Conservation (phyloP, 352 stramenopile species). For the Pythium oligandrum region DNA sequence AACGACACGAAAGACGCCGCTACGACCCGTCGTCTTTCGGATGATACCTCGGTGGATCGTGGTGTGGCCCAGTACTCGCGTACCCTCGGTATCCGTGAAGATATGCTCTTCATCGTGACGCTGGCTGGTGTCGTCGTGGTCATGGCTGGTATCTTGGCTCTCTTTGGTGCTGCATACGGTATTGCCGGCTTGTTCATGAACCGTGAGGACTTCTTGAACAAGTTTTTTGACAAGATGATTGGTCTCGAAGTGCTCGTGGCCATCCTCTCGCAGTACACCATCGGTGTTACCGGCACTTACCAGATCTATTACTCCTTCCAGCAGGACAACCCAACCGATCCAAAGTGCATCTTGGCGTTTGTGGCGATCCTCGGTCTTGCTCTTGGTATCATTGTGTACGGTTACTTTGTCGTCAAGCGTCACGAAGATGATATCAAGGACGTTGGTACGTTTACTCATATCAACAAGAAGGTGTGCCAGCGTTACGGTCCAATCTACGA, state of each 20-base stretch:
- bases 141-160: slow-evolving; percentile 52
- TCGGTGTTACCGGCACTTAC: slow-evolving; percentile 79
- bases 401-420: slow-evolving; percentile 62
- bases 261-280: slow-evolving; percentile 83
- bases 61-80: slow-evolving; percentile 74
- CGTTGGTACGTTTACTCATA: slow-evolving; percentile 66
- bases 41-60: slow-evolving; percentile 22
- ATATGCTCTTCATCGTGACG: slow-evolving; percentile 81
- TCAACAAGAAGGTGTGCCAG: slow-evolving; percentile 81
- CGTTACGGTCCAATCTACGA: slow-evolving; percentile 82
- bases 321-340: slow-evolving; percentile 41
- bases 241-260: slow-evolving; percentile 63
- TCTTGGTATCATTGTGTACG: slow-evolving; percentile 74
- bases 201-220: slow-evolving; percentile 58
- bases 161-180: slow-evolving; percentile 61
- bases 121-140: slow-evolving; percentile 72
- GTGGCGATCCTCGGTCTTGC: slow-evolving; percentile 59
- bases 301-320: slow-evolving; percentile 80
- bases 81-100: slow-evolving; percentile 62
- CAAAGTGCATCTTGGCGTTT: slow-evolving; percentile 62
- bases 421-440: slow-evolving; percentile 73
- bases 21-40: slow-evolving; percentile 28
- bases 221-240: slow-evolving; percentile 87
- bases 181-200: slow-evolving; percentile 59
- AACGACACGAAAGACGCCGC: slow-evolving; percentile 19